Conservation (phyloP, 1,139 yeast species). For the Suhomyces ambrosiae region DNA sequence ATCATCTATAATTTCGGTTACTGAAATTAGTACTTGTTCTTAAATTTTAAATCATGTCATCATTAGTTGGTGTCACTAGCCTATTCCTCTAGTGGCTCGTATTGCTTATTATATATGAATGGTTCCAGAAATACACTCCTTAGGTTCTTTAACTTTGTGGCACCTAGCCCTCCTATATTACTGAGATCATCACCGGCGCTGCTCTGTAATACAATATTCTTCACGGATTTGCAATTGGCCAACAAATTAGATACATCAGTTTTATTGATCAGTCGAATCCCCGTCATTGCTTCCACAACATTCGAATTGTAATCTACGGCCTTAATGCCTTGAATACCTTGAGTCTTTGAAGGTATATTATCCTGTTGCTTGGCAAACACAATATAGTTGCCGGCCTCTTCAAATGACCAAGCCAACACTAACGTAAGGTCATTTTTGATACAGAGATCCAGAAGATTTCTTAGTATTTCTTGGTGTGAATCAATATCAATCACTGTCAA, state of each 20-base stretch:
- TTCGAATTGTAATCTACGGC: constrained; percentile 48
- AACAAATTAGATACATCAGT: constrained; percentile 59
- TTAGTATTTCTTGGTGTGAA: constrained; percentile 66
- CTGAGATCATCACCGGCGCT: constrained; percentile 31
- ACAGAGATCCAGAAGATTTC: constrained; percentile 71
- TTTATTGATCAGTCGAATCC: constrained; percentile 56
- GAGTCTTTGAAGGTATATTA: constrained; percentile 17
- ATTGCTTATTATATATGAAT: constrained; percentile 46
- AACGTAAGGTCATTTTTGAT: constrained; percentile 71
- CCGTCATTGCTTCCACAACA: constrained; percentile 52
- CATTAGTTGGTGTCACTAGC: too few relatives aligned
- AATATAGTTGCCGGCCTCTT: constrained; percentile 84
- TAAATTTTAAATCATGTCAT: too few relatives aligned
- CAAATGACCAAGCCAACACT: constrained; percentile 77
- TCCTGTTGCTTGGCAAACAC: constrained; percentile 54
- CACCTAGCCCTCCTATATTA: constrained; percentile 58
- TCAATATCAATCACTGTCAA: constrained; percentile 80
- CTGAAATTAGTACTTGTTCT: too few relatives aligned
- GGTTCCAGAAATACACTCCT: constrained; percentile 53
- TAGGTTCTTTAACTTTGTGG: constrained; percentile 50
- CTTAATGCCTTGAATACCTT: constrained; percentile 18
- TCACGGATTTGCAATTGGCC: constrained; percentile 54
- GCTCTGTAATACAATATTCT: constrained; percentile 40
- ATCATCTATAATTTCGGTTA: too few relatives aligned
- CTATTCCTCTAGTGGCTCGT: constrained; percentile 7